These are phyloP conservation scores for Ballota nigra DNA, from an alignment of 257 asterid species.

Conservation along the genomic window DNA sequence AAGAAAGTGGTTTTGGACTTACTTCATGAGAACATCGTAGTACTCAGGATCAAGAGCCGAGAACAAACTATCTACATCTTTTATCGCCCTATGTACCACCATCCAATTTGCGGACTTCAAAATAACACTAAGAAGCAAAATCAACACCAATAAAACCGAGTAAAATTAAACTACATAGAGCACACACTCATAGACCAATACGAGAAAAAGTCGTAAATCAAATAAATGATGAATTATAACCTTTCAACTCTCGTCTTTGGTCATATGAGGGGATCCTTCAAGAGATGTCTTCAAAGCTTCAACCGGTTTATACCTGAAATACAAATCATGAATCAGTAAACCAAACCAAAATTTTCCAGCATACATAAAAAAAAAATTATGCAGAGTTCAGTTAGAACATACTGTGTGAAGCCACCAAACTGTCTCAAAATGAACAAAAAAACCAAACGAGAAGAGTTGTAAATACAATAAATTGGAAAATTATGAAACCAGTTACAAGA, in stretches of 20 bases:
- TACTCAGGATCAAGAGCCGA: too few species aligned
- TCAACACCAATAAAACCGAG: slow-evolving; percentile 16
- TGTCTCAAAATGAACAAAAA: too few species aligned
- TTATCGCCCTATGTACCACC: slow-evolving; percentile 96
- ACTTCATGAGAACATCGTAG: slow-evolving; percentile 99
- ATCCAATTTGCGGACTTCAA: slow-evolving; percentile 95
- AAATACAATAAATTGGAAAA: too few species aligned
- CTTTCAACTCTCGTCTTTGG: too few species aligned
- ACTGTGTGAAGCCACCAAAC: too few species aligned
- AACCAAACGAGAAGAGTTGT: too few species aligned
- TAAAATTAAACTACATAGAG: background rate
- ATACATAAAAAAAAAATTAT: background rate
- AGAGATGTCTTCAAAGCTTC: too few species aligned
- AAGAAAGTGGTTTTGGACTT: slow-evolving; percentile 21
- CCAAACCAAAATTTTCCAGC: background rate
- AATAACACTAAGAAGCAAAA: slow-evolving; percentile 2
- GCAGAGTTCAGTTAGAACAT: background rate
- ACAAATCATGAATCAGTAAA: background rate
- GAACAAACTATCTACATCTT: too few species aligned
- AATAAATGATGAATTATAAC: too few species aligned
- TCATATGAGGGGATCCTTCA: too few species aligned
- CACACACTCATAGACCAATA: background rate
- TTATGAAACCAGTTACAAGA: too few species aligned
- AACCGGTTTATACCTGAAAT: slow-evolving; percentile 65
- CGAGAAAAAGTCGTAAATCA: slow-evolving; percentile 70